Evolutionary conservation across 768 basidiomycete genomes (phyloP).

Genomic region (Suillus subaureus): DNA sequence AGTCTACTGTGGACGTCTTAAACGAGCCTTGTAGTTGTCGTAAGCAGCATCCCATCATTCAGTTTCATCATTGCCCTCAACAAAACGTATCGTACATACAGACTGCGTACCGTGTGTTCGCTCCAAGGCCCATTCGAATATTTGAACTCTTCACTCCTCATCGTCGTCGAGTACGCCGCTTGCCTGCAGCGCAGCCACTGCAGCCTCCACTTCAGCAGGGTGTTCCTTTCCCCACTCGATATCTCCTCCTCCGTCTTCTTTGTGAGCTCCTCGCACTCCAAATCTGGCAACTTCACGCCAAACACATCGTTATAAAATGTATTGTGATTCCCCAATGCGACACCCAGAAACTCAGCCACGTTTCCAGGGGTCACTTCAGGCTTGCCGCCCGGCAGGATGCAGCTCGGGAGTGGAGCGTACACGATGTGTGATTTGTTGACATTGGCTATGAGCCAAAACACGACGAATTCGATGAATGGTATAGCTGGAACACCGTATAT

Average conservation of each 20-base stretch:
- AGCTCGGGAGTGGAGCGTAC: constrained; percentile 15
- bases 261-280: neutral
- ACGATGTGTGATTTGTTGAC: neutral
- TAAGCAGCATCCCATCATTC: no score
- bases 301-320: neutral
- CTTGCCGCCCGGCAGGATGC: neutral
- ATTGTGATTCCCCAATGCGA: neutral
- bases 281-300: neutral
- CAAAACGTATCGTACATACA: no score
- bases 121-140: neutral
- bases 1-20: neutral
- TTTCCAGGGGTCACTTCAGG: neutral
- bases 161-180: neutral
- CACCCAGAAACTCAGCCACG: neutral
- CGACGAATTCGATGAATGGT: neutral
- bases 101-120: no score
- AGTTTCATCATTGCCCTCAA: no score
- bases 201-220: constrained; percentile 9
- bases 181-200: neutral
- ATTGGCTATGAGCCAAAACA: neutral
- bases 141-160: neutral
- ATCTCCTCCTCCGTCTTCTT: constrained; percentile 8
- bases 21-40: no score
- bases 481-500: constrained; percentile 14
- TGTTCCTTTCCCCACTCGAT: constrained; percentile 19